These are phyloP conservation scores for Trichophyton rubrum DNA, from an alignment of 2,329 filamentous ascomycete genomes.

Conservation along the genomic window DNA sequence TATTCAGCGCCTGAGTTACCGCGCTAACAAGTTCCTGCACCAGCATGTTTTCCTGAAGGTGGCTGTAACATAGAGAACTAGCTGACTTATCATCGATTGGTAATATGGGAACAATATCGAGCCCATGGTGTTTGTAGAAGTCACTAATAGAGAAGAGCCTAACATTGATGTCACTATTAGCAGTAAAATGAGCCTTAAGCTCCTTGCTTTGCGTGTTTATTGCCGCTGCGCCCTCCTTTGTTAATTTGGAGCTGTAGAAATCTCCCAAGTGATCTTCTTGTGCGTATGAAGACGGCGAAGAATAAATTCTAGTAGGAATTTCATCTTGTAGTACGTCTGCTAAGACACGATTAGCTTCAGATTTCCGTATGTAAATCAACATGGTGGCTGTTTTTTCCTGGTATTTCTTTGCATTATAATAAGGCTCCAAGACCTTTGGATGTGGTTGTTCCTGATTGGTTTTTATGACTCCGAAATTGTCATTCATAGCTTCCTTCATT, in stretches of 20 bases:
- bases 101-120: not conserved
- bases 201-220: not conserved
- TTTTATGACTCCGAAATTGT: conserved; percentile 92
- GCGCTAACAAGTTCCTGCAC: not conserved
- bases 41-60: not conserved
- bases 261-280: not conserved
- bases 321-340: conserved; percentile 62
- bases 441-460: conserved; percentile 41
- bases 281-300: not conserved
- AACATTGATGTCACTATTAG: not conserved
- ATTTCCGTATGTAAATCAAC: conserved; percentile 92
- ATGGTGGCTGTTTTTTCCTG: conserved; percentile 86
- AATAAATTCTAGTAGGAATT: conserved; percentile 67
- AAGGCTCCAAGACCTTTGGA: conserved; percentile 48
- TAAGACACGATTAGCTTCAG: conserved; percentile 68
- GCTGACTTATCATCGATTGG: not conserved
- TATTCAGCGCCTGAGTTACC: not conserved
- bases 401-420: conserved; percentile 50
- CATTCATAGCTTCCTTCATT: conserved; percentile 79
- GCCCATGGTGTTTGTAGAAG: not conserved
- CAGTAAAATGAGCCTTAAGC: not conserved
- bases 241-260: not conserved
- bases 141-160: not conserved
- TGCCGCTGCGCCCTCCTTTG: not conserved
- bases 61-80: not conserved